Evolutionary conservation across 2,329 filamentous ascomycete species (phyloP), one percentile per base, ranked within the genome.

Genomic region (Colletotrichum navitas): DNA sequence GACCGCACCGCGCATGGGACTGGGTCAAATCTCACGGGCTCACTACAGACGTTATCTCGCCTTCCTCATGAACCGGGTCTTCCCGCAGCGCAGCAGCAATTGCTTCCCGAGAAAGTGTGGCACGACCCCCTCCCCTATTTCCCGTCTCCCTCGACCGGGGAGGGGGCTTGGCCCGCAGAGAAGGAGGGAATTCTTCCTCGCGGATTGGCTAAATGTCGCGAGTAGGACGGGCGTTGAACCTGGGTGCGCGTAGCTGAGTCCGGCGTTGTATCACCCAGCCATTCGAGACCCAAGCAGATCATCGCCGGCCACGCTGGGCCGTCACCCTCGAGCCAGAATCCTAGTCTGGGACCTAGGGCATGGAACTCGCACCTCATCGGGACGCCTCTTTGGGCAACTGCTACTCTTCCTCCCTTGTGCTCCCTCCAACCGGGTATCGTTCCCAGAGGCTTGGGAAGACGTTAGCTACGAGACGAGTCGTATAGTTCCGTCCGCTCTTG

Each of bases 61-160:
- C n/a, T 26, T 51, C 11, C 60, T 63, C n/a, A 54, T 45, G 59
- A 68, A 68, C 67, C 65, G 65, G 68, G 65, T 52, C 52, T 54
- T 68, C 59, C 65, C 68, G 68, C 65, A 64, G 54, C 68, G 68
- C 59, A 64, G 54, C 65, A 47, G 39, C 29, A 63, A 64, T 68
- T 39, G 52, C 59, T 71, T 71, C 65, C 61, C 47, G 45, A 47
- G 45, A 63, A 47, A 41, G 59, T 45, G 36, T 36, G 32, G 12
- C 47, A 63, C 34, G 41, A 10, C 58, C 29, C 56, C 11, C 56
- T 26, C 32, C 12, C 58, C 26, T 32, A 14, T 36, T 47, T 49
- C 45, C 47, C 47, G 60, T 26, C 34, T 34, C 34, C 47, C 60
- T 63, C 36, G 34, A 52, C 34, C 34, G 18, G 24, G 36, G 21